These are phyloP conservation scores for Phialemoniopsis sp. DNA, from an alignment of 2,329 filamentous ascomycete species.

Conservation along the genomic window DNA sequence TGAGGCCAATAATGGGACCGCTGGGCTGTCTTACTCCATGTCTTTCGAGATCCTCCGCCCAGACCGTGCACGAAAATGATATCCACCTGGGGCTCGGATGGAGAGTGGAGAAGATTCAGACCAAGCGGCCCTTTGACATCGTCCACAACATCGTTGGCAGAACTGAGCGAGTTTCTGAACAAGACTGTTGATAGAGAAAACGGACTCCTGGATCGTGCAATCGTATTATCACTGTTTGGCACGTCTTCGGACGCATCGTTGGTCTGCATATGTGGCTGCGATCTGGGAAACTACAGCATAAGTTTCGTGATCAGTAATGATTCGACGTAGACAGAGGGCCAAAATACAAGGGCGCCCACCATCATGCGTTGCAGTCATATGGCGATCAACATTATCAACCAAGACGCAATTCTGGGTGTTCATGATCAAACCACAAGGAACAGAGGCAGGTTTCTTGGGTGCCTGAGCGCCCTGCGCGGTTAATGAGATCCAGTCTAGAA, in stretches of 20 bases:
- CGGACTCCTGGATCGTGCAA: neutral
- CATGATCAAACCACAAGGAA: too few species aligned
- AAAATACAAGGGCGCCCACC: too few species aligned
- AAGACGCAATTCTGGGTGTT: too few species aligned
- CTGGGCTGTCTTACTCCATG: slow-evolving; percentile 25
- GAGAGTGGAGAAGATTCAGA: slow-evolving; percentile 11
- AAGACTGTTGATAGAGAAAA: neutral
- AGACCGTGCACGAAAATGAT: slow-evolving; percentile 36
- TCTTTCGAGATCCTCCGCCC: slow-evolving; percentile 26
- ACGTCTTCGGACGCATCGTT: neutral
- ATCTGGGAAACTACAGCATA: neutral
- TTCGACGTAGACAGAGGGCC: too few species aligned
- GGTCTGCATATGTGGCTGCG: neutral
- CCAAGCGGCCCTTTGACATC: slow-evolving; percentile 12
- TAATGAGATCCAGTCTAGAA: too few species aligned
- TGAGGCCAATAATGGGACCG: slow-evolving; percentile 27
- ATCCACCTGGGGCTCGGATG: slow-evolving; percentile 9
- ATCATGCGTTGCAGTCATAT: too few species aligned
- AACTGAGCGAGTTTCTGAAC: neutral
- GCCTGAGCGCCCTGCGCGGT: too few species aligned
- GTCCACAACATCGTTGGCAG: neutral
- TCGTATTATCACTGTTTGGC: too few species aligned
- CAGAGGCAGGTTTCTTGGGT: too few species aligned
- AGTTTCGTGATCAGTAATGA: too few species aligned
- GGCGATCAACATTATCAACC: too few species aligned